Base-by-base conservation (phyloP, 331 rosid genomes). In the Arachis monticola region DNA sequence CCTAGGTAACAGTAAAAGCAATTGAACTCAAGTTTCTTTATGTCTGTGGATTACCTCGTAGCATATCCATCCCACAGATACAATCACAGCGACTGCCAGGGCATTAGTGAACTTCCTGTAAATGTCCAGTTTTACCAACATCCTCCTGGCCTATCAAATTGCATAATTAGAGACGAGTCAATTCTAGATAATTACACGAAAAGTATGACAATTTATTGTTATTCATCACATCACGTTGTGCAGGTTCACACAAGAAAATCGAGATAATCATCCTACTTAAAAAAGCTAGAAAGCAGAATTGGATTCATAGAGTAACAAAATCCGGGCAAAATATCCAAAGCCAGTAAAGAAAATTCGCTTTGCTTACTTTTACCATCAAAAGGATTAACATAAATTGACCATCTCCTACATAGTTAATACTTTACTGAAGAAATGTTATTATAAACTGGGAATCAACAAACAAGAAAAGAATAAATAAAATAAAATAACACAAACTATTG, bases 41-140 rank as follows among this genome's bases (percentile, higher is more conserved):
- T 2, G 22, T 22, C 72, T 69, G 70, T 52, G 70, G 75, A 77
- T 73, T 86, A 95, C 99, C 99, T 95, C 99, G 63, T 95, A 95
- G 81, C 97, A 90, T 67, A 87, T 89, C 98, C 99, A 95, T 70
- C 97, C 96, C 59, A 95, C 98, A 2, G 98, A 95, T 66, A 95
- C 96, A 10, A 95, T 68, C 13, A 92, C 98, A 70, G 99, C 90
- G 14, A 87, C 92, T 0, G 92, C 99, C 85, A 95, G 84, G 66
- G 99, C 94, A 14, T 95, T 95, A 5, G 99, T 92, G 79, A 95
- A 95, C 86, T 89, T 92, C 79, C 96, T 85, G 84, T 95, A 95
- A 64, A 95, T 90, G 70, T 95, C 99, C 77, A 95, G 85, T 79
- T 95, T 95, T 73, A 83, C 83, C 90, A 91, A 77, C 98, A 95